Conservation (phyloP, 2,329 filamentous ascomycete genomes). For the Ceratocystis cubensis region DNA sequence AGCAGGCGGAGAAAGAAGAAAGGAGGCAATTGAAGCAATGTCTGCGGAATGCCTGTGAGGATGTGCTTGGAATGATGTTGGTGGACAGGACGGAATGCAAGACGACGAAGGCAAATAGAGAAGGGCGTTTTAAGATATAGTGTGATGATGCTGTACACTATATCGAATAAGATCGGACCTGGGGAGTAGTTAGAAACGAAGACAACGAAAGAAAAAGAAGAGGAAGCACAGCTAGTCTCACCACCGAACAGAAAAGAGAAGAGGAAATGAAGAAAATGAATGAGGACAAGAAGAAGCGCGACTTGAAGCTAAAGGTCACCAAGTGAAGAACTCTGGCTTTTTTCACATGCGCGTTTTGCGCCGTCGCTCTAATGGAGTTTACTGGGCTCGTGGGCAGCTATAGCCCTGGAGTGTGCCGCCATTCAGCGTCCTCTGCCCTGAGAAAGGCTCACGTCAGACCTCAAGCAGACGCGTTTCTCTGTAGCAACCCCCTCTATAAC, state of each 20-base stretch:
- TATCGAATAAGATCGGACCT: neutral
- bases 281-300: neutral
- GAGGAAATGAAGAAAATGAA: neutral
- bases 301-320: neutral
- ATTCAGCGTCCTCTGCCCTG: neutral
- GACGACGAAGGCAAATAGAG: neutral
- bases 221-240: neutral
- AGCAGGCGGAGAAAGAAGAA: neutral
- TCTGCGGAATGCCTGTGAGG: neutral
- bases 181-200: neutral
- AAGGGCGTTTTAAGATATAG: neutral
- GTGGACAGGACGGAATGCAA: neutral
- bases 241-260: neutral
- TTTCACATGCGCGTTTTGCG: neutral
- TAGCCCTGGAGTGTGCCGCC: neutral
- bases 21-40: neutral
- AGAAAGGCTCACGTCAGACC: neutral
- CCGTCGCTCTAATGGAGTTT: neutral
- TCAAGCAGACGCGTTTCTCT: neutral
- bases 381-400: neutral
- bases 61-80: slow-evolving; percentile 9
- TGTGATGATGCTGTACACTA: neutral
- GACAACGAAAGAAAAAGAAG: neutral
- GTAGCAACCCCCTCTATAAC: slow-evolving; percentile 1
- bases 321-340: neutral